Percentiles rank a stretch among this genome's conserved stretches.
Conservation (phyloP, 2,329 filamentous ascomycete genomes). For the Paramyrothecium sp. region DNA sequence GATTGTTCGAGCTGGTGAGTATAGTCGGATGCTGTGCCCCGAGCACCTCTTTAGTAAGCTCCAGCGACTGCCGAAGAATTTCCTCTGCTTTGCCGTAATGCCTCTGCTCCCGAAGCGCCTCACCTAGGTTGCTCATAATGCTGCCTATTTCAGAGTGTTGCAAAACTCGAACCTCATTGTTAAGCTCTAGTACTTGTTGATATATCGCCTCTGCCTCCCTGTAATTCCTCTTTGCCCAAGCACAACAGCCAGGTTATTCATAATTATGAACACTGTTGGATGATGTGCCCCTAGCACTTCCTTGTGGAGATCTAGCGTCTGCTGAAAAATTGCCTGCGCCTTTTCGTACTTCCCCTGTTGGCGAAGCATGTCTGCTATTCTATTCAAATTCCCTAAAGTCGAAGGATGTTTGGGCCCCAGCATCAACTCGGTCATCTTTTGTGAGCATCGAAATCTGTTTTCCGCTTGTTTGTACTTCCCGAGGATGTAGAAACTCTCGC, state of each 20-base stretch:
- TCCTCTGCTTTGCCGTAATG: background rate
- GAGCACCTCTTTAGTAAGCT: background rate
- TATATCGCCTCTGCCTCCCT: background rate
- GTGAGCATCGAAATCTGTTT: no score
- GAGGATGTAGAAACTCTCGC: no score
- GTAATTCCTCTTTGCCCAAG: background rate
- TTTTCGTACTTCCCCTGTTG: background rate
- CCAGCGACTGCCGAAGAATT: background rate
- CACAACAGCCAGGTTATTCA: background rate
- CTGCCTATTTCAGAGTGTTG: constrained; percentile 1
- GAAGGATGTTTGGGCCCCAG: no score
- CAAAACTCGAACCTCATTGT: constrained; percentile 1
- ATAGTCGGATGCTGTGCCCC: constrained; percentile 2
- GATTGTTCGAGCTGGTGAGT: constrained; percentile 1
- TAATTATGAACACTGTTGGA: constrained; percentile 2
- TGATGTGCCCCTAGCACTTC: constrained; percentile 1
- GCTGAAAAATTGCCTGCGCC: background rate
- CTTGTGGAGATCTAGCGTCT: background rate
- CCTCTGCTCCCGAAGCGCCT: background rate
- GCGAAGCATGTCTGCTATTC: background rate
- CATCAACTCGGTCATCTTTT: no score
- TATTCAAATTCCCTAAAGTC: background rate
- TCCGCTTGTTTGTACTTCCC: no score
- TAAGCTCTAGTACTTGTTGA: background rate
- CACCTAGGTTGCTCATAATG: constrained; percentile 1